phyloP scores from a whole-genome alignment of 148 eudicot species.

The Rhododendron ferrugineum region DNA sequence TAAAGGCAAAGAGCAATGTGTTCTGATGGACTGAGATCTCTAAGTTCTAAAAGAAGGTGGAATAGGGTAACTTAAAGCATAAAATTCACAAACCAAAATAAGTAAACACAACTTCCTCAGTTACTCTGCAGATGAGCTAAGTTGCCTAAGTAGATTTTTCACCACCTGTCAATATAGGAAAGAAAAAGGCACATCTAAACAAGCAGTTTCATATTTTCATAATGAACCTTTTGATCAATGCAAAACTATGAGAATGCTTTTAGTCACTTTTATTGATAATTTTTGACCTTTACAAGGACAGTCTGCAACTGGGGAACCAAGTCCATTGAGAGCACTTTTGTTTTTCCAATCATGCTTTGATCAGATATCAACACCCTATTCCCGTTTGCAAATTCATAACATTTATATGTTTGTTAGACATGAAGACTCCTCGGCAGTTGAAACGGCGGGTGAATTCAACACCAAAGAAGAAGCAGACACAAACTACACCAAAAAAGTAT shows the following conservation, averaged over 20 bases:
- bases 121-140: neutral
- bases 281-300: neutral
- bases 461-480: conserved; percentile 39
- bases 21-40: neutral
- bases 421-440: conserved; percentile 42
- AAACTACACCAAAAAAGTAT: conserved; percentile 37
- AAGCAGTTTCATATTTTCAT: neutral
- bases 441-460: conserved; percentile 40
- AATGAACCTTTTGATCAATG: neutral
- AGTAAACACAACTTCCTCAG: neutral
- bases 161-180: neutral
- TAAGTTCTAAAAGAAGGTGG: neutral
- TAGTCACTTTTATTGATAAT: neutral
- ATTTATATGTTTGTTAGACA: conserved; percentile 25
- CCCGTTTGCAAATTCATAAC: neutral
- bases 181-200: neutral
- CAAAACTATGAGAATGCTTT: neutral
- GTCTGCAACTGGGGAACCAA: conserved; percentile 3
- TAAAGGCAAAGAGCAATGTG: neutral
- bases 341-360: neutral
- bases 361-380: neutral
- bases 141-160: neutral
- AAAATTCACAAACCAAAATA: neutral
- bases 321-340: neutral
- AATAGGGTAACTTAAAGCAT: neutral